Evolutionary conservation across 345 rosid genomes (phyloP).

Genomic region (Hypericum androsaemum): DNA sequence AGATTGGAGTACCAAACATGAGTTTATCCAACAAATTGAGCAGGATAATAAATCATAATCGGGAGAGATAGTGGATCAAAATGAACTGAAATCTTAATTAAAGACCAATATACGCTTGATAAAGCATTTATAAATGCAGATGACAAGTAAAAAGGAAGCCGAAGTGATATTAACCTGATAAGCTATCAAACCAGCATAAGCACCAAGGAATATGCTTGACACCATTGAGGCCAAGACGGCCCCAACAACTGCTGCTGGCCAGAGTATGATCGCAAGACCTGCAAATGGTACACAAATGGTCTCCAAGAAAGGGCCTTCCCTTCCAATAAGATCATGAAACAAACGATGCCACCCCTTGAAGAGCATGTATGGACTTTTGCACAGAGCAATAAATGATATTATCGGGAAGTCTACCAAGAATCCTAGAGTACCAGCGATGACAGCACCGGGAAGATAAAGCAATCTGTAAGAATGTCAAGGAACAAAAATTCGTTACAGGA

Average conservation of each 20-base stretch:
- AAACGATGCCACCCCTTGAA: conserved; percentile 93
- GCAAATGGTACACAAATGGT: conserved; percentile 96
- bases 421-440: conserved; percentile 54
- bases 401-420: conserved; percentile 52
- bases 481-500: not conserved
- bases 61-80: no score
- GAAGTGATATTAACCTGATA: conserved; percentile 45
- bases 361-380: conserved; percentile 85
- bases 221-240: conserved; percentile 68
- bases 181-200: conserved; percentile 70
- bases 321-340: conserved; percentile 81
- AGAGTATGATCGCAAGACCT: conserved; percentile 81
- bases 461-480: conserved; percentile 33
- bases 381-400: conserved; percentile 61
- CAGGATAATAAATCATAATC: no score
- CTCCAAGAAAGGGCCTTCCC: conserved; percentile 98
- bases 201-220: conserved; percentile 76
- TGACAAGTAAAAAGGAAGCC: no score
- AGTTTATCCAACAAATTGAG: no score
- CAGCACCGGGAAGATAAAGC: conserved; percentile 61
- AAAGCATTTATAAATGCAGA: no score
- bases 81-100: no score
- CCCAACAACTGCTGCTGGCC: conserved; percentile 93
- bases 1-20: no score
- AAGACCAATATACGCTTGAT: no score